These are phyloP conservation scores for Lactarius quietus DNA, from an alignment of 768 basidiomycete species.

Conservation along the genomic window DNA sequence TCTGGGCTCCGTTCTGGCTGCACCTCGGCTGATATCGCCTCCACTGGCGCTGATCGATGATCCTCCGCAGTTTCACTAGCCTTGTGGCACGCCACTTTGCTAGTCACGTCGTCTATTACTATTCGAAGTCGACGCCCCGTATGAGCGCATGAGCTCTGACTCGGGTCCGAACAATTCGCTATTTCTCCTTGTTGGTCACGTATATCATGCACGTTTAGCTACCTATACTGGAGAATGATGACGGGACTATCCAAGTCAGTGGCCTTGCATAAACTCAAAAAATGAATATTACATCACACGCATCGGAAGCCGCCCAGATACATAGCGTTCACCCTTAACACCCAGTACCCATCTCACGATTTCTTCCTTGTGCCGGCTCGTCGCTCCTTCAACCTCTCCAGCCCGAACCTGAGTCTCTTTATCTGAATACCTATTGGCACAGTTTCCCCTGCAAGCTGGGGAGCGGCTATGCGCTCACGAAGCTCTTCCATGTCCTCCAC, in stretches of 20 bases:
- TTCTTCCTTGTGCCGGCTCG: conserved; percentile 47
- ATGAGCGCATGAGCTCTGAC: neutral
- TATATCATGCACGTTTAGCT: neutral
- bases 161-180: neutral
- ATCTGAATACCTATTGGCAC: conserved; percentile 74
- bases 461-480: conserved; percentile 61
- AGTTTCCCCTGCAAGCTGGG: conserved; percentile 54
- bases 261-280: no score
- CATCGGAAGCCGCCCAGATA: no score
- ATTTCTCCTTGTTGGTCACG: neutral
- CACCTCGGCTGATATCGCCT: neutral
- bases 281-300: no score
- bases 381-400: conserved; percentile 59
- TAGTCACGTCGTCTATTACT: neutral
- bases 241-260: neutral
- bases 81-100: neutral
- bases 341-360: conserved; percentile 32
- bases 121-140: neutral
- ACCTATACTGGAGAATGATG: neutral
- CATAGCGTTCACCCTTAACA: neutral
- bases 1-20: no score
- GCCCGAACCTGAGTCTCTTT: conserved; percentile 60
- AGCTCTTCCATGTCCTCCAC: conserved; percentile 74
- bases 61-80: neutral
- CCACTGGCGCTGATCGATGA: neutral